Conservation (phyloP, 2,329 filamentous ascomycete genomes). For the Cladosporium sp. region DNA sequence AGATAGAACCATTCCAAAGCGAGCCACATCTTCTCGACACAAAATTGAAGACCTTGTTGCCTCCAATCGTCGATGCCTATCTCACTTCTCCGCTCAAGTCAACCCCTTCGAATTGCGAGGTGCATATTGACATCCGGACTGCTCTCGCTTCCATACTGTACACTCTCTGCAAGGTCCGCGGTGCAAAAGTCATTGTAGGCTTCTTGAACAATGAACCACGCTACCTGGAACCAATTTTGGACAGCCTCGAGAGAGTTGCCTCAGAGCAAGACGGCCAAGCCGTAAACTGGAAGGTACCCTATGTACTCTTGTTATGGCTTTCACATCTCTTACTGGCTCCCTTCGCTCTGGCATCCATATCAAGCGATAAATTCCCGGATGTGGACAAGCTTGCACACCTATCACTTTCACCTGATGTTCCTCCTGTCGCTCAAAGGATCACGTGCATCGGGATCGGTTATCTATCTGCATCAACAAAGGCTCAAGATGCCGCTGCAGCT, state of each 20-base stretch:
- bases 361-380: constrained; percentile 29
- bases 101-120: constrained; percentile 19
- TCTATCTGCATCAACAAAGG: constrained; percentile 71
- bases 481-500: constrained; percentile 78
- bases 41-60: constrained; percentile 68
- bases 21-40: constrained; percentile 88
- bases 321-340: constrained; percentile 57
- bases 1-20: constrained; percentile 87
- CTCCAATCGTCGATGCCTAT: constrained; percentile 68
- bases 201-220: constrained; percentile 88
- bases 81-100: constrained; percentile 54
- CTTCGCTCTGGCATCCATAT: constrained; percentile 85
- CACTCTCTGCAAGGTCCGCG: constrained; percentile 87
- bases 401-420: constrained; percentile 53
- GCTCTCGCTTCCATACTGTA: constrained; percentile 79
- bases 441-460: constrained; percentile 66
- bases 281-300: constrained; percentile 72
- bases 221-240: constrained; percentile 73
- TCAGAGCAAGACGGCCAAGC: constrained; percentile 6
- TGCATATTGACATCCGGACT: constrained; percentile 46
- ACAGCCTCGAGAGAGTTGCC: constrained; percentile 28
- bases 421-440: constrained; percentile 63
- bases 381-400: not conserved
- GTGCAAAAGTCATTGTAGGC: constrained; percentile 83
- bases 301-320: constrained; percentile 78